These are phyloP conservation scores for Tanacetum coccineum DNA, from an alignment of 129 eudicot genomes.

Conservation along the genomic window DNA sequence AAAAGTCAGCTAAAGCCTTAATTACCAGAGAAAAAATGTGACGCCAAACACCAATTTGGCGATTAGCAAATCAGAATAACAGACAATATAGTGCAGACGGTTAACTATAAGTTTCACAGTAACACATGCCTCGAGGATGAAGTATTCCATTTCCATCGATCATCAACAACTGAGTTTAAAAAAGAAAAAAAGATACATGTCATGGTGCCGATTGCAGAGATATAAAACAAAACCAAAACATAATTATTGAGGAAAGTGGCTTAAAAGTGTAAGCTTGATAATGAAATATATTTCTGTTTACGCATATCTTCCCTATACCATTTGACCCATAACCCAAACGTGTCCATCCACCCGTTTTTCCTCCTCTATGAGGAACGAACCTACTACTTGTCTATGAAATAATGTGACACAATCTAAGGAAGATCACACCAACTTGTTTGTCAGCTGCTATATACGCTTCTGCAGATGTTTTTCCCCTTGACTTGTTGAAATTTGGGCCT, in stretches of 20 bases:
- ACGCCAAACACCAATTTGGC: conserved; percentile 12
- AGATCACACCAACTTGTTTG: neutral
- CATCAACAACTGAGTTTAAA: conserved; percentile 66
- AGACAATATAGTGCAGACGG: neutral
- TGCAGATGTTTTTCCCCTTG: too few relatives aligned
- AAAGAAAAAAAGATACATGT: neutral
- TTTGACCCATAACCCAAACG: too few relatives aligned
- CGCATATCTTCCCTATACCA: neutral
- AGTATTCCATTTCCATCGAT: conserved; percentile 98
- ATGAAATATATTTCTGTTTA: conserved; percentile 16
- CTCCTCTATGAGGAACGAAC: too few relatives aligned
- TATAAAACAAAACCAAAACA: neutral
- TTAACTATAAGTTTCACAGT: conserved; percentile 18
- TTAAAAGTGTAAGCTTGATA: conserved; percentile 7
- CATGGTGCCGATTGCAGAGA: conserved; percentile 15
- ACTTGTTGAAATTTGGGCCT: too few relatives aligned
- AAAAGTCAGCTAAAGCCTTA: conserved; percentile 6
- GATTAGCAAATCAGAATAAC: neutral
- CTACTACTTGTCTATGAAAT: too few relatives aligned
- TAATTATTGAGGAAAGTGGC: neutral
- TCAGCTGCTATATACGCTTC: too few relatives aligned
- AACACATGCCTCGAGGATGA: conserved; percentile 93
- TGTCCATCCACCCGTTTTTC: too few relatives aligned
- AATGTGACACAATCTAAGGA: neutral
- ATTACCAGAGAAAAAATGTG: neutral